A percentile compares a stretch with the other conserved stretches of the same genome.
These are phyloP conservation scores for Drosera capensis DNA, from an alignment of 148 eudicot species.

Conservation along the genomic window DNA sequence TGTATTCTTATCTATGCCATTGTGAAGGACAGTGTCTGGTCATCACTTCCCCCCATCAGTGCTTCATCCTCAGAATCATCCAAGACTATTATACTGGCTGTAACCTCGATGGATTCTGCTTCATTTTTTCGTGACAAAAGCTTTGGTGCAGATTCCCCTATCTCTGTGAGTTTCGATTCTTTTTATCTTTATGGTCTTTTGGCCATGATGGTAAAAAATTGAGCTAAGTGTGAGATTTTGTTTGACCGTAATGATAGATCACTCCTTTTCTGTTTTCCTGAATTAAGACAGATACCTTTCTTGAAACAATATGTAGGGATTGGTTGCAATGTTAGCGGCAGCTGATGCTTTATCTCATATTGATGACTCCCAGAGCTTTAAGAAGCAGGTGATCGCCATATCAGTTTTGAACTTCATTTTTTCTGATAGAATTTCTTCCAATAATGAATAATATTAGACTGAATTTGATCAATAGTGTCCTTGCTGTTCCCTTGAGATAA, in stretches of 20 bases:
- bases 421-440: not conserved
- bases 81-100: slow-evolving; percentile 51
- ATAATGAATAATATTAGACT: not conserved
- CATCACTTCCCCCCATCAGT: slow-evolving; percentile 73
- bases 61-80: slow-evolving; percentile 24
- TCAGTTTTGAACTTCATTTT: not conserved
- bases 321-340: slow-evolving; percentile 76
- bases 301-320: slow-evolving; percentile 38
- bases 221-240: too few species aligned
- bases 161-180: slow-evolving; percentile 49
- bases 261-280: slow-evolving; percentile 8
- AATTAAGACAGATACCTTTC: slow-evolving; percentile 5
- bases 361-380: slow-evolving; percentile 33
- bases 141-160: slow-evolving; percentile 86
- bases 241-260: too few species aligned
- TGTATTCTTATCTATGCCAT: slow-evolving; percentile 4
- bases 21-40: slow-evolving; percentile 98
- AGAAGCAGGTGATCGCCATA: slow-evolving; percentile 51
- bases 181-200: too few species aligned
- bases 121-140: slow-evolving; percentile 95
- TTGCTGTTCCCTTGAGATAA: too few species aligned
- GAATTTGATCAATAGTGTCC: too few species aligned
- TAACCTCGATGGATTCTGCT: slow-evolving; percentile 91
- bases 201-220: too few species aligned
- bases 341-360: slow-evolving; percentile 78